These are phyloP conservation scores for Piedraia hortae DNA, from an alignment of 2,329 filamentous ascomycete species.

Conservation along the genomic window DNA sequence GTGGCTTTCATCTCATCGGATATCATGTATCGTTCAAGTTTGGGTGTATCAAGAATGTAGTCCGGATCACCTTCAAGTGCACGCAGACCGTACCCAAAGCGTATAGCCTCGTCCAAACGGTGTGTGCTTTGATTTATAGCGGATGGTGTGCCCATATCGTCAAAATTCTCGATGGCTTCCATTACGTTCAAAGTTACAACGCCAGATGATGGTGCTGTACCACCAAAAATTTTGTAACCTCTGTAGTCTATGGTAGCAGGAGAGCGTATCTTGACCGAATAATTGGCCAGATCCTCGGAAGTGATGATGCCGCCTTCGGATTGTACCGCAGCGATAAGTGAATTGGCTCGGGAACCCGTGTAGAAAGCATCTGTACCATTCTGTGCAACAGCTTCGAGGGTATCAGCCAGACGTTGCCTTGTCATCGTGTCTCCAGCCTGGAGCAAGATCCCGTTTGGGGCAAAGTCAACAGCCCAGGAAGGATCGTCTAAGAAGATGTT, in stretches of 20 bases:
- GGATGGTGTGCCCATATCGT: slow-evolving; percentile 29
- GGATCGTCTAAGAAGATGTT: slow-evolving; percentile 49
- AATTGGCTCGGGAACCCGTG: slow-evolving; percentile 27
- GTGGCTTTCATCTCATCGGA: slow-evolving; percentile 28
- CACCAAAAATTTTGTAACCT: slow-evolving; percentile 41
- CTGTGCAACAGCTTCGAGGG: slow-evolving; percentile 49
- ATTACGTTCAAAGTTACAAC: slow-evolving; percentile 46
- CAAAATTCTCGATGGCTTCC: slow-evolving; percentile 60
- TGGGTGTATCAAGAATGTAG: slow-evolving; percentile 35
- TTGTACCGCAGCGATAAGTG: slow-evolving; percentile 44
- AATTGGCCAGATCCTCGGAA: slow-evolving; percentile 45
- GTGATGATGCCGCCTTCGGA: slow-evolving; percentile 61
- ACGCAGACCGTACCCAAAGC: slow-evolving; percentile 58
- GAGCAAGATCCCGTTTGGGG: slow-evolving; percentile 48
- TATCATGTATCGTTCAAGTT: slow-evolving; percentile 42
- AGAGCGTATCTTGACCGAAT: slow-evolving; percentile 36
- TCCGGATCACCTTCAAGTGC: slow-evolving; percentile 54
- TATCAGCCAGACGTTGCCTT: slow-evolving; percentile 51
- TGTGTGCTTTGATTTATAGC: slow-evolving; percentile 45
- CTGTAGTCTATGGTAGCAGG: slow-evolving; percentile 28
- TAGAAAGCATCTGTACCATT: slow-evolving; percentile 33
- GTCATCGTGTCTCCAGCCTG: slow-evolving; percentile 55
- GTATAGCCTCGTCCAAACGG: slow-evolving; percentile 62
- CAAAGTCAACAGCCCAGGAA: slow-evolving; percentile 68
- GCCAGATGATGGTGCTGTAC: slow-evolving; percentile 53